Percentiles rank a stretch among this genome's conserved stretches.
Conservation (phyloP, 1,284 basidiomycete genomes). For the Sanghuangporus baumii region DNA sequence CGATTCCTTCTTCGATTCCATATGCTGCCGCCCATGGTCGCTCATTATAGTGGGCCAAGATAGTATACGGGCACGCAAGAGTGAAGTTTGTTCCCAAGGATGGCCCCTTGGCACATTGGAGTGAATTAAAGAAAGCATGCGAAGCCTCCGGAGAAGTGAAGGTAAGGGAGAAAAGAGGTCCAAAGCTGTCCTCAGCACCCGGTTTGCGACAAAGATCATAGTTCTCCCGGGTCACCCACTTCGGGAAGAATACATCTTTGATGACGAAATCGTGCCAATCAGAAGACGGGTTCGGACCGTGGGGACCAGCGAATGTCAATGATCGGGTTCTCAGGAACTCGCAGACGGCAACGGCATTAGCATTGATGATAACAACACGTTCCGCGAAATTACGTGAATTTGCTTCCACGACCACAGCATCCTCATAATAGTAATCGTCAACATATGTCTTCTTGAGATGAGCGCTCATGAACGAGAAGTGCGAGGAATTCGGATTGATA, state of each 20-base stretch:
- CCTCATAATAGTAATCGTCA: conserved; percentile 87
- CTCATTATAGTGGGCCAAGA: conserved; percentile 90
- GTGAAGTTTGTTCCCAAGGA: conserved; percentile 96
- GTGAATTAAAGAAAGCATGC: conserved; percentile 80
- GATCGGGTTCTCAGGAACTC: conserved; percentile 55
- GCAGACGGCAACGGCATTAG: conserved; percentile 80
- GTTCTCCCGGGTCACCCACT: conserved; percentile 69
- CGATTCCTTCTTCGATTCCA: conserved; percentile 82
- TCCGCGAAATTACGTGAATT: conserved; percentile 90
- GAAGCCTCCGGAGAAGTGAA: conserved; percentile 72
- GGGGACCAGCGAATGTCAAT: conserved; percentile 19
- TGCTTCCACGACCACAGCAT: conserved; percentile 95
- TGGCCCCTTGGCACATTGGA: conserved; percentile 87
- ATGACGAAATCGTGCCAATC: conserved; percentile 43
- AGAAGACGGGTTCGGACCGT: conserved; percentile 33
- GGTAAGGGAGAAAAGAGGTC: conserved; percentile 89
- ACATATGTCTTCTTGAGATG: conserved; percentile 64
- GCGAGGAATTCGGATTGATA: conserved; percentile 73
- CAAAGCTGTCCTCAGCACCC: conserved; percentile 56
- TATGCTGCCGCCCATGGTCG: conserved; percentile 87
- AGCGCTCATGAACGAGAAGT: conserved; percentile 62
- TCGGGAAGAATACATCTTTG: conserved; percentile 88
- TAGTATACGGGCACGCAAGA: conserved; percentile 89
- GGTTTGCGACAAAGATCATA: conserved; percentile 63
- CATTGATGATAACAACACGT: conserved; percentile 76